A percentile compares a stretch with the other conserved stretches of the same genome.
Evolutionary conservation across 352 stramenopile genomes (phyloP).

Genomic region (Globisporangium middletonii): DNA sequence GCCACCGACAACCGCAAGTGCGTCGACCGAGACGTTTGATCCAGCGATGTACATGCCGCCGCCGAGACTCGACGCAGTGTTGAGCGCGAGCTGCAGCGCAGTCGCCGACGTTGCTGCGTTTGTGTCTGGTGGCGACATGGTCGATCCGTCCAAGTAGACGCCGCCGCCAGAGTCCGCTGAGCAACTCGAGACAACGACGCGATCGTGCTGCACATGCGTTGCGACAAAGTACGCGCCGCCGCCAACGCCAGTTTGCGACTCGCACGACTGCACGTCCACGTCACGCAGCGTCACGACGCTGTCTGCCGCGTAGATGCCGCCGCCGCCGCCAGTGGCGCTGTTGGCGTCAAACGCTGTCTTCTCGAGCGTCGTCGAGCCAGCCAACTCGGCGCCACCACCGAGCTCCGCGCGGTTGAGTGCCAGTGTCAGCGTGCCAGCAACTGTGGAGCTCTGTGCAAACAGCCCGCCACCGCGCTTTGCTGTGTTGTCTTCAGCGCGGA

Average conservation of each 20-base stretch:
- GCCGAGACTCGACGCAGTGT: slow-evolving; percentile 18
- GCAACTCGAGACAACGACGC: slow-evolving; percentile 18
- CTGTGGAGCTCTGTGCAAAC: slow-evolving; percentile 14
- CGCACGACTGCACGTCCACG: slow-evolving; percentile 18
- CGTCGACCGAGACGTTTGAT: slow-evolving; percentile 10
- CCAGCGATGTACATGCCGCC: slow-evolving; percentile 29
- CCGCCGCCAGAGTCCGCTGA: slow-evolving; percentile 20
- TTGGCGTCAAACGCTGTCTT: slow-evolving; percentile 17
- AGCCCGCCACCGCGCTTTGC: slow-evolving; percentile 24
- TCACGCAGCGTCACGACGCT: slow-evolving; percentile 19
- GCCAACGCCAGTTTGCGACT: slow-evolving; percentile 12
- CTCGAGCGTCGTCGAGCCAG: slow-evolving; percentile 12
- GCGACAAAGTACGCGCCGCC: slow-evolving; percentile 23
- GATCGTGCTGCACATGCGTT: slow-evolving; percentile 13
- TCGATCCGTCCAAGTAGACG: slow-evolving; percentile 22
- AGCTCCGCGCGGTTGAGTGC: slow-evolving; percentile 16
- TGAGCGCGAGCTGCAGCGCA: slow-evolving; percentile 3
- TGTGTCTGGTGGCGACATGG: slow-evolving; percentile 10
- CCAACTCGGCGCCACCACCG: slow-evolving; percentile 21
- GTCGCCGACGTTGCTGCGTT: not conserved
- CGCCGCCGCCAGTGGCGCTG: slow-evolving; percentile 22
- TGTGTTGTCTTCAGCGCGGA: slow-evolving; percentile 16
- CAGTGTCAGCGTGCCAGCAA: slow-evolving; percentile 18
- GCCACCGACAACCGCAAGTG: slow-evolving; percentile 11
- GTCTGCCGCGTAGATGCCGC: slow-evolving; percentile 18